phyloP scores from a whole-genome alignment of 1,139 yeast species.

The Yamadazyma aaseri region DNA sequence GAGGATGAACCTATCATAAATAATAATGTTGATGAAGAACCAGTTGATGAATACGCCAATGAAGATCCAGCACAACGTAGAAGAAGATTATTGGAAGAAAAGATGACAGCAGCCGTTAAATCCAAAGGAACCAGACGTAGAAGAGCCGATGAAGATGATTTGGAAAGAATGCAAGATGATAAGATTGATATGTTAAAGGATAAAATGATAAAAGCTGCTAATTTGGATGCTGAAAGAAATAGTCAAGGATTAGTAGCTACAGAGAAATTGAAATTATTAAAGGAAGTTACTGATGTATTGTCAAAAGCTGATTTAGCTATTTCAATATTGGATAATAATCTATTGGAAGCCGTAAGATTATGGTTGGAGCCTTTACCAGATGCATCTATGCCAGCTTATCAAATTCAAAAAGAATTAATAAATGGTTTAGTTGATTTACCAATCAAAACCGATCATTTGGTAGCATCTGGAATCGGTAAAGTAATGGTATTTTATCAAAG shows the following conservation, averaged over 20 bases:
- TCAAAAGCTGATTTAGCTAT: conserved; percentile 86
- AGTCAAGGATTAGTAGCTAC: conserved; percentile 77
- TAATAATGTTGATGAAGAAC: conserved; percentile 11
- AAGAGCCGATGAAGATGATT: conserved; percentile 82
- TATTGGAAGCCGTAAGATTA: conserved; percentile 88
- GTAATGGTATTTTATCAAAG: conserved; percentile 92
- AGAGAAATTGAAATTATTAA: conserved; percentile 77
- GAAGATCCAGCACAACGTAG: conserved; percentile 54
- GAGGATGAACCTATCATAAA: conserved; percentile 9
- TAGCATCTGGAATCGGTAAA: conserved; percentile 93
- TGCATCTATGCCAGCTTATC: conserved; percentile 94
- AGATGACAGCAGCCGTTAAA: conserved; percentile 74
- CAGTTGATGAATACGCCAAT: conserved; percentile 18
- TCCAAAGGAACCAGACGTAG: conserved; percentile 57
- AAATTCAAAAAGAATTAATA: conserved; percentile 87
- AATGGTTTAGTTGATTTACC: conserved; percentile 75
- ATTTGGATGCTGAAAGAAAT: conserved; percentile 83
- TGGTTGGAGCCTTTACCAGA: conserved; percentile 99
- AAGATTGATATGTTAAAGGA: conserved; percentile 77
- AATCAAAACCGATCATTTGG: conserved; percentile 89
- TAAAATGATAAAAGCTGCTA: conserved; percentile 92
- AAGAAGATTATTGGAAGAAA: conserved; percentile 78
- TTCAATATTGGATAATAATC: conserved; percentile 88
- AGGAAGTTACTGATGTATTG: conserved; percentile 72
- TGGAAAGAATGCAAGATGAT: conserved; percentile 95